Percentiles rank a stretch among this genome's conserved stretches.
Conservation (phyloP, 1,284 basidiomycete species). For the Vanrija pseudolonga region DNA sequence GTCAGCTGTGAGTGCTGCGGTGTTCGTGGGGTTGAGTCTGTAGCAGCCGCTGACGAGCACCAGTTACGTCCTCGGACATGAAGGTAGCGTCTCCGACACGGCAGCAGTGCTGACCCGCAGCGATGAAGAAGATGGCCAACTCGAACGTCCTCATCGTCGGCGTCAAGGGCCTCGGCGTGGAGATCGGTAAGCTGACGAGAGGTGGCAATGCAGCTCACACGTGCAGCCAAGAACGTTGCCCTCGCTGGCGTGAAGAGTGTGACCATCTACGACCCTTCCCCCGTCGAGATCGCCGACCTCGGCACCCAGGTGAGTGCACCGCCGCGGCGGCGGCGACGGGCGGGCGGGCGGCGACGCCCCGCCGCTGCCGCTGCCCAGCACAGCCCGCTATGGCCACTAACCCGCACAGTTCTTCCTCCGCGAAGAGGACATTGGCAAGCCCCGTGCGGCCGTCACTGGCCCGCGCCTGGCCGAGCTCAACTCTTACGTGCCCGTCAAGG, state of each 20-base stretch:
- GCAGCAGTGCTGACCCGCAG: slow-evolving; percentile 51
- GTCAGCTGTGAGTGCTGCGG: slow-evolving; percentile 73
- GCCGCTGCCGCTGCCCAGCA: neutral
- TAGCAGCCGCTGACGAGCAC: slow-evolving; percentile 12
- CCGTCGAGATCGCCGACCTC: slow-evolving; percentile 79
- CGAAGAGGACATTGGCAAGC: slow-evolving; percentile 77
- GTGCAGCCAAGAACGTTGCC: slow-evolving; percentile 88
- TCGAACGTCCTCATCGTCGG: slow-evolving; percentile 96
- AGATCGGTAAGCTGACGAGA: slow-evolving; percentile 67
- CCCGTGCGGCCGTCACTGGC: slow-evolving; percentile 79
- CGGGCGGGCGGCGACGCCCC: no score
- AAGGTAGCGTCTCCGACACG: slow-evolving; percentile 65
- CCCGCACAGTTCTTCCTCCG: slow-evolving; percentile 83
- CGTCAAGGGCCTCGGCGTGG: slow-evolving; percentile 87
- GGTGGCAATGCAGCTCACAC: neutral
- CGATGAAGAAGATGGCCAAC: slow-evolving; percentile 98
- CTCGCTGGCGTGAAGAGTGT: slow-evolving; percentile 98
- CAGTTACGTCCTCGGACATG: slow-evolving; percentile 93
- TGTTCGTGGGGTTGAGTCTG: no score
- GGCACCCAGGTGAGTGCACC: slow-evolving; percentile 75
- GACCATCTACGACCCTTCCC: slow-evolving; percentile 90
- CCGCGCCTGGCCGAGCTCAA: slow-evolving; percentile 94
- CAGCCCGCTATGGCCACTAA: neutral
- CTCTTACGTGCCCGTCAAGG: slow-evolving; percentile 90
- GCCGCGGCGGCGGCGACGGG: neutral